These are phyloP conservation scores for Quercus berberidifolia DNA, from an alignment of 306 rosid species.

Conservation along the genomic window DNA sequence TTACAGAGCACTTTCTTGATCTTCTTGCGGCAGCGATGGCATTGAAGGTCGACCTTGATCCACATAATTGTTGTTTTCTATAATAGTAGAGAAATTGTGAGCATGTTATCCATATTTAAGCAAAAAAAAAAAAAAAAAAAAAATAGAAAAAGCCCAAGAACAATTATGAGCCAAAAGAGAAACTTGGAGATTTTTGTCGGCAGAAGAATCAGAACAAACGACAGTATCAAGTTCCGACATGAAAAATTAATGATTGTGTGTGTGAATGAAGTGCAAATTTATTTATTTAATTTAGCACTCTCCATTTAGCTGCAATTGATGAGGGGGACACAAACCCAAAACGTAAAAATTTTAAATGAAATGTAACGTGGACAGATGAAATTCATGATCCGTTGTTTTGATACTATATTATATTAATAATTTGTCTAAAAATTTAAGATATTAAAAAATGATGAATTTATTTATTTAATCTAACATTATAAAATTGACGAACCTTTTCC, in stretches of 20 bases:
- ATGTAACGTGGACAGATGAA: no score
- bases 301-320: no score
- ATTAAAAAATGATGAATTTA: no score
- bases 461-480: not conserved
- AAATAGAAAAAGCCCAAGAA: not conserved
- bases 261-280: not conserved
- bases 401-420: no score
- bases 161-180: not conserved
- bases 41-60: conserved; percentile 70
- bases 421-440: no score
- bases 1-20: conserved; percentile 66
- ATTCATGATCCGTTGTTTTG: no score
- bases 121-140: not conserved
- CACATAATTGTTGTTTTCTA: conserved; percentile 44
- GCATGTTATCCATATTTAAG: not conserved
- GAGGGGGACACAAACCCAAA: no score
- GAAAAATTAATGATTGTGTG: not conserved
- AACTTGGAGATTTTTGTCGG: not conserved
- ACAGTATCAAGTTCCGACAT: conserved; percentile 8
- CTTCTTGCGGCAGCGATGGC: conserved; percentile 63
- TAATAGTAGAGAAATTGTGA: not conserved
- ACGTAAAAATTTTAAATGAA: no score
- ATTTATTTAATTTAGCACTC: no score
- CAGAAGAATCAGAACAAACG: not conserved
- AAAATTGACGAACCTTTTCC: conserved; percentile 35